phyloP scores from a whole-genome alignment of 352 stramenopile species.

The Discostella stelligera region DNA sequence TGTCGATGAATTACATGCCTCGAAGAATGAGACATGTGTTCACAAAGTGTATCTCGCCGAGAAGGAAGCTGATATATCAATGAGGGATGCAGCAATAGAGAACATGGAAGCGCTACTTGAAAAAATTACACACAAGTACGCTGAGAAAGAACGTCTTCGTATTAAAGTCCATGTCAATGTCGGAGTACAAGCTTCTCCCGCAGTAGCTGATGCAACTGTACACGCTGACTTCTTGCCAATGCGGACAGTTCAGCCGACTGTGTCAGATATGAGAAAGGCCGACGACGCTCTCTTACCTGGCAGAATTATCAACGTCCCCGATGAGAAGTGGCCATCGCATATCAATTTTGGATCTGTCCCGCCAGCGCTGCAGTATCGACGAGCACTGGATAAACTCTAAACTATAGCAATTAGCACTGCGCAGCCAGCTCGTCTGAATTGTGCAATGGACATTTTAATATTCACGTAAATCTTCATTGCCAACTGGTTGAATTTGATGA shows the following conservation, averaged over 20 bases:
- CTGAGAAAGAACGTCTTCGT: slow-evolving; percentile 33
- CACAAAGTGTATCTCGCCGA: slow-evolving; percentile 13
- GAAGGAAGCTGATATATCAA: slow-evolving; percentile 29
- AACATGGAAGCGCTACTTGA: slow-evolving; percentile 42
- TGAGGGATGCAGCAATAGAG: slow-evolving; percentile 41
- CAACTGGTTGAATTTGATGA: slow-evolving; percentile 31
- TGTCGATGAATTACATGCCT: slow-evolving; percentile 7
- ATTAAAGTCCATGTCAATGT: slow-evolving; percentile 36
- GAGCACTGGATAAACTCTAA: slow-evolving; percentile 39
- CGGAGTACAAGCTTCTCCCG: slow-evolving; percentile 26
- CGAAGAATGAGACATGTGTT: slow-evolving; percentile 9
- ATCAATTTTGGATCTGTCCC: slow-evolving; percentile 15
- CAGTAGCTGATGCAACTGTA: slow-evolving; percentile 15
- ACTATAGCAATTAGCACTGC: slow-evolving; percentile 2
- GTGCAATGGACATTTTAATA: slow-evolving; percentile 5
- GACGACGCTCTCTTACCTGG: slow-evolving; percentile 32
- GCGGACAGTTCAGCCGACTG: not conserved
- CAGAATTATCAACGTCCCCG: slow-evolving; percentile 22
- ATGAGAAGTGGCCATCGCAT: slow-evolving; percentile 31
- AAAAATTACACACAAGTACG: slow-evolving; percentile 49
- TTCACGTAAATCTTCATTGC: slow-evolving; percentile 8
- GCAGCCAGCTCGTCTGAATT: too few species aligned
- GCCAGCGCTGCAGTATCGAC: slow-evolving; percentile 22
- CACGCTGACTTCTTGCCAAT: slow-evolving; percentile 43
- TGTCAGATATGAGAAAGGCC: slow-evolving; percentile 12